phyloP scores from a whole-genome alignment of 257 asterid species.

The Gynochthodes officinalis region DNA sequence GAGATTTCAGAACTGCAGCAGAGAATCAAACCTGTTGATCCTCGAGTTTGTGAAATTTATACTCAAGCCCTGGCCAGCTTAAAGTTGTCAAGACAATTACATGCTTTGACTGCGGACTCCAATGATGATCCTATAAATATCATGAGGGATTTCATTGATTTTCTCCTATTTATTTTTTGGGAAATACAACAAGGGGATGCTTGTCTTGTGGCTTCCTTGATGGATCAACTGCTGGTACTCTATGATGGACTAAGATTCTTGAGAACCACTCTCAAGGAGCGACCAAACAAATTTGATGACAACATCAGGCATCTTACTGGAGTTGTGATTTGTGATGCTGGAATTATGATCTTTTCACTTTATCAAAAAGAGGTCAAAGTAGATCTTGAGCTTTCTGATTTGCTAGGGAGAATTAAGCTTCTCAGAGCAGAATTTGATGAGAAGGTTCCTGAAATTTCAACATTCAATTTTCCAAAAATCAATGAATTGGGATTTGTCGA shows the following conservation, averaged over 20 bases:
- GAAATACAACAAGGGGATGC: background rate
- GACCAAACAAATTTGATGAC: background rate
- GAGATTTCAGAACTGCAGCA: background rate
- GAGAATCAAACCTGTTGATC: background rate
- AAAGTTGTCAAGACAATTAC: too few relatives aligned
- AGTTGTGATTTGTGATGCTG: background rate
- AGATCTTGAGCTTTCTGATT: background rate
- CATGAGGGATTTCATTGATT: background rate
- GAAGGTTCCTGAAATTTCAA: background rate
- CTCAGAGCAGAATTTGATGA: background rate
- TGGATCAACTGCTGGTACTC: background rate
- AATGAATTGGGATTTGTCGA: background rate
- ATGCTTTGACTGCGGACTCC: background rate
- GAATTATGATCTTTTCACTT: conserved; percentile 2
- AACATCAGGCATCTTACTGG: background rate
- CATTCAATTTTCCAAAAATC: background rate
- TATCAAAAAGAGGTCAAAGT: background rate
- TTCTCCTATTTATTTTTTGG: background rate
- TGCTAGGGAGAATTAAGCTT: background rate
- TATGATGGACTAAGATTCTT: background rate
- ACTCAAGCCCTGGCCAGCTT: background rate
- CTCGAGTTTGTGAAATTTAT: background rate
- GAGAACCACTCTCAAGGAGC: background rate
- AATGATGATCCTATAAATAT: background rate
- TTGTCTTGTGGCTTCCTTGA: background rate